phyloP scores from a whole-genome alignment of 306 rosid genomes.

The Prunus mira region DNA sequence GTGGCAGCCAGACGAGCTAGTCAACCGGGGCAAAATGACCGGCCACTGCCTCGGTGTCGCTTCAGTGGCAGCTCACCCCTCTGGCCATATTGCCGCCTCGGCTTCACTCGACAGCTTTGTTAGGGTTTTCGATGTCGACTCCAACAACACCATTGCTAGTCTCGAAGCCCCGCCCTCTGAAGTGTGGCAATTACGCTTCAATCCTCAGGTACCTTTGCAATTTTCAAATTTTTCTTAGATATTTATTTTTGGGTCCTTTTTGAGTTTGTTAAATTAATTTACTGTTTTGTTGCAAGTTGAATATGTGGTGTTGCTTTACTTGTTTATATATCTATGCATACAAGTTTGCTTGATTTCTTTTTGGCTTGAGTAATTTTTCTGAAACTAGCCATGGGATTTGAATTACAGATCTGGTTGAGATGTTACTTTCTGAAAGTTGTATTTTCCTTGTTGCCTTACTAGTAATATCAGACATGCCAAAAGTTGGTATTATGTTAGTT shows the following conservation, averaged over 20 bases:
- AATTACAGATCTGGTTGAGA: not conserved
- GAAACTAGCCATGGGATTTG: not conserved
- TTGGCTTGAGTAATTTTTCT: not conserved
- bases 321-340: not conserved
- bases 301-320: not conserved
- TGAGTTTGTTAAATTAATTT: not conserved
- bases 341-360: not conserved
- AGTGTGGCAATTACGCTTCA: conserved; percentile 96
- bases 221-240: not conserved
- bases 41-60: conserved; percentile 98
- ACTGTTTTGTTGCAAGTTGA: not conserved
- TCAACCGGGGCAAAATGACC: conserved; percentile 66
- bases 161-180: conserved; percentile 98
- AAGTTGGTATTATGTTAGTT: not conserved
- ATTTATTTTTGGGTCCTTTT: not conserved
- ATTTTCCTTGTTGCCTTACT: not conserved
- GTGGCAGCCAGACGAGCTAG: conserved; percentile 84
- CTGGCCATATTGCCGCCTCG: conserved; percentile 81
- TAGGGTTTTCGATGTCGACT: conserved; percentile 81
- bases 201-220: conserved; percentile 57
- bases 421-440: not conserved
- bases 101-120: conserved; percentile 96
- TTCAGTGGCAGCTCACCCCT: conserved; percentile 90
- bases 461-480: no score
- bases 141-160: conserved; percentile 81